Percentiles rank a stretch among this genome's conserved stretches.
Conservation (phyloP, 768 basidiomycete species). For the Dendrothele bispora region DNA sequence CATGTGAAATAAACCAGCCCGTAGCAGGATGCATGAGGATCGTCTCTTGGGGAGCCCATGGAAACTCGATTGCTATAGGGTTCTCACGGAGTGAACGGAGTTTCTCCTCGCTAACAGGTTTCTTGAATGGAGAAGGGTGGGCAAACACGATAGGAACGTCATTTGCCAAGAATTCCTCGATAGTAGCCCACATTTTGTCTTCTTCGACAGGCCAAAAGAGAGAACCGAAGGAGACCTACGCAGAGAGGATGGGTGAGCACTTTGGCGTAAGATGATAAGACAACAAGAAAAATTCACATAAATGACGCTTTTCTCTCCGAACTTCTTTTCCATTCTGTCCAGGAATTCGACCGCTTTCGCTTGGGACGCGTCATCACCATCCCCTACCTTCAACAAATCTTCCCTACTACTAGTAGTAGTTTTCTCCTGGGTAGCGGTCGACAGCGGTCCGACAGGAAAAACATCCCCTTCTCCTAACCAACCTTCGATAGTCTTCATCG, state of each 20-base stretch:
- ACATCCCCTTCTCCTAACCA: neutral
- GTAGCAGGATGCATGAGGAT: conserved; percentile 1
- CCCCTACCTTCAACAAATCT: too few species aligned
- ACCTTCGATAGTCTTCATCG: neutral
- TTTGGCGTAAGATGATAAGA: neutral
- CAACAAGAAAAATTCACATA: neutral
- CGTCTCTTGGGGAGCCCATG: conserved; percentile 4
- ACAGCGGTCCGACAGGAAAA: neutral
- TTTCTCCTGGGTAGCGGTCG: neutral
- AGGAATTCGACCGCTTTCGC: neutral
- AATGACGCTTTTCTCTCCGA: conserved; percentile 1
- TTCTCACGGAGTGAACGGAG: neutral
- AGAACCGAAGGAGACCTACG: conserved; percentile 7
- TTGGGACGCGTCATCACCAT: too few species aligned
- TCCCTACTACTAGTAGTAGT: too few species aligned
- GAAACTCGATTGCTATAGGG: neutral
- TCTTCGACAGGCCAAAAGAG: conserved; percentile 4
- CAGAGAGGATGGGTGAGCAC: neutral
- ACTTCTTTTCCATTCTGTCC: neutral
- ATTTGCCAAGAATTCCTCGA: neutral
- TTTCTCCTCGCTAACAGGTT: neutral
- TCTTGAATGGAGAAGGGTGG: neutral
- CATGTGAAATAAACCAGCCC: conserved; percentile 4
- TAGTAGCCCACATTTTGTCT: neutral
- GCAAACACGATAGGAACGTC: conserved; percentile 3